A percentile compares a stretch with the other conserved stretches of the same genome.
These are phyloP conservation scores for Calonectria pseudoturangicola DNA, from an alignment of 2,329 filamentous ascomycete species.

Conservation along the genomic window DNA sequence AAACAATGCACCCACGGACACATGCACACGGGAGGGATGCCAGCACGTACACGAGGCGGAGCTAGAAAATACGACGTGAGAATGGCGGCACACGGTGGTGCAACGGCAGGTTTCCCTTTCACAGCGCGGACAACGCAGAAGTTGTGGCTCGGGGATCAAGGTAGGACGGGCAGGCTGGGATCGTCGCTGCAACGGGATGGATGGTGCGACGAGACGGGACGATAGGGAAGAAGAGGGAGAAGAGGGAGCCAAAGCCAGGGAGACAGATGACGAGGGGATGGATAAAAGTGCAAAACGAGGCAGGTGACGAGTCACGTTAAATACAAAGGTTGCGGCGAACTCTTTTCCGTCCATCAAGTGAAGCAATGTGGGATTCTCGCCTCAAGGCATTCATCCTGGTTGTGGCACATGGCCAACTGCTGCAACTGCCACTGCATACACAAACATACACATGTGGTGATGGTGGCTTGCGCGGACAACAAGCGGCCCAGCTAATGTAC, in stretches of 20 bases:
- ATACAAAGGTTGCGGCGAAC: conserved; percentile 10
- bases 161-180: conserved; percentile 11
- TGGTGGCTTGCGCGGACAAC: conserved; percentile 27
- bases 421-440: conserved; percentile 2
- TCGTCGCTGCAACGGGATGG: conserved; percentile 21
- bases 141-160: conserved; percentile 11
- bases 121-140: conserved; percentile 16
- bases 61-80: conserved; percentile 30
- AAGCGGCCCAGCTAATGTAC: conserved; percentile 19
- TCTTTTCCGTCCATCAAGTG: neutral
- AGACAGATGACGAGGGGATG: conserved; percentile 6
- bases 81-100: conserved; percentile 19
- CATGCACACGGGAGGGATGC: conserved; percentile 30
- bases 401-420: conserved; percentile 19
- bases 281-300: conserved; percentile 20
- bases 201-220: conserved; percentile 17
- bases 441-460: conserved; percentile 15
- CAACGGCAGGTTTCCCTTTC: conserved; percentile 25
- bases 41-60: conserved; percentile 28
- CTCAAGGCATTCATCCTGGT: conserved; percentile 7
- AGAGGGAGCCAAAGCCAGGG: neutral
- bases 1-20: conserved; percentile 2
- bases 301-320: conserved; percentile 30
- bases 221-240: neutral
- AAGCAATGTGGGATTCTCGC: neutral